phyloP scores from a whole-genome alignment of 176 grass and related monocot genomes.

The Eremochloa ophiuroides region DNA sequence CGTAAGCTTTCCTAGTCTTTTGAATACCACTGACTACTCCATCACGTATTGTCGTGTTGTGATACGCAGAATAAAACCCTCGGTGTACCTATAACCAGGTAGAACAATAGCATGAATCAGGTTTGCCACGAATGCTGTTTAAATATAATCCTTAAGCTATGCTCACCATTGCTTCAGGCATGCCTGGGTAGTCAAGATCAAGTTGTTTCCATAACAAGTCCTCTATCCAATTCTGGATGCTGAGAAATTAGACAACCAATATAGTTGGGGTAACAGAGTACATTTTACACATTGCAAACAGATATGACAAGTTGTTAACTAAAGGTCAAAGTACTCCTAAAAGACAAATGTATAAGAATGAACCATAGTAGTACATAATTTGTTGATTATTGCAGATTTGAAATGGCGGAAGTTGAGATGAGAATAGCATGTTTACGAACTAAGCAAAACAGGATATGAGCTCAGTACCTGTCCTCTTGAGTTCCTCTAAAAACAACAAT shows the following conservation, averaged over 20 bases:
- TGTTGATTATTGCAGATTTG: not conserved
- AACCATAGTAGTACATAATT: not conserved
- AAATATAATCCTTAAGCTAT: not conserved
- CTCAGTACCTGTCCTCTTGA: constrained; percentile 77
- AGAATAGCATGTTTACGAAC: not conserved
- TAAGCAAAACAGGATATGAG: not conserved
- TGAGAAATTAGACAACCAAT: constrained; percentile 33
- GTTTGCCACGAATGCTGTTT: not conserved
- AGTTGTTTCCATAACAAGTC: constrained; percentile 92
- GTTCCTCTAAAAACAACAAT: constrained; percentile 96
- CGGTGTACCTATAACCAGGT: constrained; percentile 66
- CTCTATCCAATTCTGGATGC: constrained; percentile 88
- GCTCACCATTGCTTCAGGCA: constrained; percentile 85
- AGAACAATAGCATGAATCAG: not conserved
- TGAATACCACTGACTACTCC: constrained; percentile 58
- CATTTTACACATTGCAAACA: constrained; percentile 14
- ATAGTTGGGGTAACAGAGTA: not conserved
- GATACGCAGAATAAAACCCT: constrained; percentile 90
- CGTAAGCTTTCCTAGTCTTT: constrained; percentile 53
- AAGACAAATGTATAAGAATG: not conserved
- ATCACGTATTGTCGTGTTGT: constrained; percentile 67
- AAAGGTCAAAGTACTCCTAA: not conserved
- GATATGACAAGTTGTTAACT: not conserved
- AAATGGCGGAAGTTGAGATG: not conserved
- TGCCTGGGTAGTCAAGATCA: constrained; percentile 87